These are phyloP conservation scores for Fusarium zealandicum DNA, from an alignment of 2,329 filamentous ascomycete species.

Conservation along the genomic window DNA sequence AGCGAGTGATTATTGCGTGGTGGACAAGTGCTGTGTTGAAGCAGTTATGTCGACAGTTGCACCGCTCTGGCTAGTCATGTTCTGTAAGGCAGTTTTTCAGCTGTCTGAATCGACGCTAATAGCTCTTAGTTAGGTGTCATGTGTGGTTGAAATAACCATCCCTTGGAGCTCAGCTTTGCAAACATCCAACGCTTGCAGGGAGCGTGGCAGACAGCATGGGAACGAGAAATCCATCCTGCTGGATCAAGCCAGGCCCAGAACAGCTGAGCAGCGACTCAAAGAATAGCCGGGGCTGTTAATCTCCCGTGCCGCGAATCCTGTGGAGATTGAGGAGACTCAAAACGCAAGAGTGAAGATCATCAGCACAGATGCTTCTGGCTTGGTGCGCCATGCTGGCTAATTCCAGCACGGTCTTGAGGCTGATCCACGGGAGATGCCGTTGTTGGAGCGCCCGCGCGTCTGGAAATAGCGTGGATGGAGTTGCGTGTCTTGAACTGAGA, in stretches of 20 bases:
- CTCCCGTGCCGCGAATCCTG: slow-evolving; percentile 4
- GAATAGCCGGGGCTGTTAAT: slow-evolving; percentile 5
- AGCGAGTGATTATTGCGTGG: background rate
- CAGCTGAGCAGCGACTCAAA: slow-evolving; percentile 4
- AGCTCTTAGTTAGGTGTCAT: background rate
- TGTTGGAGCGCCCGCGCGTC: background rate
- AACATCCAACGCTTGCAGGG: no score
- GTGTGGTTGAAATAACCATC: background rate
- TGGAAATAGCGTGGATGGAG: slow-evolving; percentile 1
- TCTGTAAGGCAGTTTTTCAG: background rate
- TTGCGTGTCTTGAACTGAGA: slow-evolving; percentile 31
- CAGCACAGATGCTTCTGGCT: slow-evolving; percentile 1
- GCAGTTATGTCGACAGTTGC: background rate
- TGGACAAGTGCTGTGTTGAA: background rate
- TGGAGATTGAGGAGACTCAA: background rate
- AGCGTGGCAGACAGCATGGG: no score
- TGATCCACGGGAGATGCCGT: slow-evolving; percentile 1
- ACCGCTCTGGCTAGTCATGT: background rate
- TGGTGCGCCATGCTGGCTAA: background rate
- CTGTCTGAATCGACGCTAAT: background rate
- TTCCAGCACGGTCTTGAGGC: background rate
- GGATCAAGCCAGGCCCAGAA: background rate
- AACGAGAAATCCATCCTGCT: no score
- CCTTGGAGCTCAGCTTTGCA: background rate
- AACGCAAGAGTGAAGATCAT: slow-evolving; percentile 2